Percentiles rank a stretch among this genome's conserved stretches.
Conservation (phyloP, 2,329 filamentous ascomycete genomes). For the Colletotrichum lentis region DNA sequence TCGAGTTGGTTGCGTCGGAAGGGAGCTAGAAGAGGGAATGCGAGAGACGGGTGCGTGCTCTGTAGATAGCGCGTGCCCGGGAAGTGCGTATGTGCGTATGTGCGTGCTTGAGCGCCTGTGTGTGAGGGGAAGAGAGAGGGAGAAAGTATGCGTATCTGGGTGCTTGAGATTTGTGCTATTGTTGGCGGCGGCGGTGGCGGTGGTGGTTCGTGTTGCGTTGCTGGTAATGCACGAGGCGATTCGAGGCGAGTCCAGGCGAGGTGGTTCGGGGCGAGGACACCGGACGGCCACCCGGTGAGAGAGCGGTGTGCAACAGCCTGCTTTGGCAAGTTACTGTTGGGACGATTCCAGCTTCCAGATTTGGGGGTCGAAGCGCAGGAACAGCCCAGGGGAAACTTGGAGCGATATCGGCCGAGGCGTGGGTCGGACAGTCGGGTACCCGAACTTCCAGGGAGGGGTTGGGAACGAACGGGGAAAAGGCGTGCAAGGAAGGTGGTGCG, state of each 20-base stretch:
- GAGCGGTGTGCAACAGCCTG: constrained; percentile 23
- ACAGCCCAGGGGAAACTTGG: not conserved
- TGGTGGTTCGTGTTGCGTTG: not conserved
- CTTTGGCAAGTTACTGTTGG: not conserved
- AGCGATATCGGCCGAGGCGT: constrained; percentile 31
- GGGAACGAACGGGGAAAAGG: not conserved
- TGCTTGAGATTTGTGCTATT: not conserved
- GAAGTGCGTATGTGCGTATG: not conserved
- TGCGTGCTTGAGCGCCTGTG: not conserved
- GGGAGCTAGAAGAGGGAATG: not conserved
- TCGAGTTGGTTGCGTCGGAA: constrained; percentile 9
- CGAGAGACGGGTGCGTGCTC: constrained; percentile 4
- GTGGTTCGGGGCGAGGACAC: constrained; percentile 5
- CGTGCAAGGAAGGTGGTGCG: not conserved
- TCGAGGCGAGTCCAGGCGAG: not conserved
- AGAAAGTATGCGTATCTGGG: too few species aligned
- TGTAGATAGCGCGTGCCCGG: not conserved
- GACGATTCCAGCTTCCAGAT: constrained; percentile 2
- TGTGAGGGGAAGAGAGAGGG: too few species aligned
- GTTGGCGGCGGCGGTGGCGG: constrained; percentile 6
- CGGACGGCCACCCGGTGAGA: constrained; percentile 6
- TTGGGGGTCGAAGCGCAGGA: not conserved
- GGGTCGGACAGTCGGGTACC: constrained; percentile 31
- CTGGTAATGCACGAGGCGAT: constrained; percentile 8
- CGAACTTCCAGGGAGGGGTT: not conserved